Base-by-base conservation (phyloP, 306 rosid genomes). In the Cucurbita maxima region DNA sequence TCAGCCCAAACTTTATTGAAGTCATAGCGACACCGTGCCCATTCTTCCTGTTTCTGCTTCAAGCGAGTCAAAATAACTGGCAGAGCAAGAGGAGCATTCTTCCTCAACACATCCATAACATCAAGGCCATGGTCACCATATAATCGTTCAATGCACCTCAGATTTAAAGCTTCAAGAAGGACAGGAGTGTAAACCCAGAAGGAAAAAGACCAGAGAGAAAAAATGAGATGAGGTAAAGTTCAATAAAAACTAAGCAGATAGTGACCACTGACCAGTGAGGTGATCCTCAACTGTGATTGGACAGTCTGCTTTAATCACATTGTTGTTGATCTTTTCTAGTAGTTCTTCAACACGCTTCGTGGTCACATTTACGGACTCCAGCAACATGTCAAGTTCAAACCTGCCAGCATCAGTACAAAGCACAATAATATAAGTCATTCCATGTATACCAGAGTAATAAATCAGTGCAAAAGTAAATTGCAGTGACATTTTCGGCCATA, bases 111-210 rank as follows among this genome's bases (percentile, higher is more conserved):
- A 51, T 95, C 97, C 91, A 91, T 83, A 76, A 84, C 96, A 87
- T 95, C 99, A 68, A 95, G 96, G 73, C 97, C 99, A 60, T 95
- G 99, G 85, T 95, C 99, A 81, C 99, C 99, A 81, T 95, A 95
- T 74, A 95, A 82, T 50, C 99, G 90, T 78, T 95, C 99, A 57
- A 95, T 82, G 80, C 99, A 95, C 88, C 99, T 86, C 58, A 87
- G 85, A 79, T 95, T 89, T 86, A 95, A 80, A 58, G 96, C 99
- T 95, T 77, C 74, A 81, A 30, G 61, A 38, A 62, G 19, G 18
- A 62, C 59, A 47, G 22, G 54, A 22, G 60, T 18, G 34, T 11
- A 60, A 47, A 19, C 25, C 78, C 15, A 52, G 30, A 18, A 16
- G 1, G 43, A 10, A 25, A 52, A 73, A 45, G 75, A 43, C 40